phyloP scores from a whole-genome alignment of 768 basidiomycete species.

The Chiua virens region DNA sequence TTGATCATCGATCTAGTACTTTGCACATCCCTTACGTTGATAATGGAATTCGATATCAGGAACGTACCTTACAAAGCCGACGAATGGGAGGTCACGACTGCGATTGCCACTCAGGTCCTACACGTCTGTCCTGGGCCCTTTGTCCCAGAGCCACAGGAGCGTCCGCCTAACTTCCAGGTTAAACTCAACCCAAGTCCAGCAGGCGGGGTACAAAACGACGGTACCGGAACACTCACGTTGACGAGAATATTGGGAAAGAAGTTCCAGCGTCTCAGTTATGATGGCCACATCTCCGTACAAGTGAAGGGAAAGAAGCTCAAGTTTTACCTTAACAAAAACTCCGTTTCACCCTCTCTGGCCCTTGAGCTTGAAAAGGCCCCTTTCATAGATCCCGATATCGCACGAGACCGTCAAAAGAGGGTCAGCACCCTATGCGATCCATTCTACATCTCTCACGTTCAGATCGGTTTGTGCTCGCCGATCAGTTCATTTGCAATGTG shows the following conservation, averaged over 20 bases:
- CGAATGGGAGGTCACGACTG: slow-evolving; percentile 56
- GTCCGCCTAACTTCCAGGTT: slow-evolving; percentile 60
- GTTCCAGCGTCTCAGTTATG: slow-evolving; percentile 45
- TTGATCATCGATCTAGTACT: no score
- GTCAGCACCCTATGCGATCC: slow-evolving; percentile 43
- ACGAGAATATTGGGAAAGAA: slow-evolving; percentile 37
- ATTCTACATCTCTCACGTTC: slow-evolving; percentile 59
- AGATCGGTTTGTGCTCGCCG: slow-evolving; percentile 54
- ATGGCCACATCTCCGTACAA: slow-evolving; percentile 38
- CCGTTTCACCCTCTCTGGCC: slow-evolving; percentile 14
- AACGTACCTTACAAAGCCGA: slow-evolving; percentile 40
- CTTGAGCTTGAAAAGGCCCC: slow-evolving; percentile 52
- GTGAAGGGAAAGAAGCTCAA: slow-evolving; percentile 42
- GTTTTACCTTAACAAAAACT: slow-evolving; percentile 16
- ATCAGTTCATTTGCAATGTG: neutral
- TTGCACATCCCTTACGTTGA: no score
- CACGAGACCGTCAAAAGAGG: slow-evolving; percentile 47
- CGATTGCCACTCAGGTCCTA: slow-evolving; percentile 49
- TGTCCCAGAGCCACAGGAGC: slow-evolving; percentile 20
- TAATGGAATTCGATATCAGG: slow-evolving; percentile 41
- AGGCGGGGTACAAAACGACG: slow-evolving; percentile 59
- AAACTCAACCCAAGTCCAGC: slow-evolving; percentile 47
- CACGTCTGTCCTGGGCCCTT: slow-evolving; percentile 41
- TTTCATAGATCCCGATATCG: slow-evolving; percentile 54
- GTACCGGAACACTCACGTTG: slow-evolving; percentile 40